Base-by-base conservation (phyloP, 1,284 basidiomycete genomes). In the Filobasidium uniguttulatum region DNA sequence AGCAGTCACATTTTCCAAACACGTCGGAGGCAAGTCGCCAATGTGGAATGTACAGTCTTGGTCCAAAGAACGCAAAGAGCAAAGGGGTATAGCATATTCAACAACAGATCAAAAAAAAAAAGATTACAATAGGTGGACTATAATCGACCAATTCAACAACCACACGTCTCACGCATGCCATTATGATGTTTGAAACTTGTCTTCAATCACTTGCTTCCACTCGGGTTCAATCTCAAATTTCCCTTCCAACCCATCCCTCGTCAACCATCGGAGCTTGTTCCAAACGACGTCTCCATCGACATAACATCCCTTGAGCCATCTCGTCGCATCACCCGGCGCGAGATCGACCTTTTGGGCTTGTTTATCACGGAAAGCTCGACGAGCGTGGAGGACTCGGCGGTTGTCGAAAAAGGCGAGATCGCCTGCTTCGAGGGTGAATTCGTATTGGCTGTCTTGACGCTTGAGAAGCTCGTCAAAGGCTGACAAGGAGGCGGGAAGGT, bases 321-420 rank as follows among this genome's bases (percentile, higher is more conserved):
- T 66, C 56, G 75, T 79, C 17, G 77, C 72, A 59, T 76, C 75
- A 20, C 74, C 76, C 2, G 73, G 69, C 48, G 58, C 62, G 19
- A 59, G 62, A 28, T 57, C 64, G 46, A 55, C 62, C 25, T 29
- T 46, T 51, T 36, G 44, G 60, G 60, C 29, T 8, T 54, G 58
- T 26, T 56, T 60, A 48, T 79, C 76, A 34, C 68, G 62, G 65
- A 97, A 98, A 2, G 81, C 82, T 1, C 80, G 85, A 9, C 93
- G 72, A 0, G 86, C 86, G 63, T 98, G 93, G 52, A 97, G 67
- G 2, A 94, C 81, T n/a, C 93, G 73, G 20, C 90, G 74, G 61
- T 97, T 98, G 65, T 97, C 90, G 59, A 98, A 98, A 12, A 93
- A 58, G 29, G 88, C 89, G 17, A 82, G 81, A 57, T 96, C 88